Evolutionary conservation across 2,329 filamentous ascomycete genomes (phyloP).

Genomic region (Emmonsia crescens): DNA sequence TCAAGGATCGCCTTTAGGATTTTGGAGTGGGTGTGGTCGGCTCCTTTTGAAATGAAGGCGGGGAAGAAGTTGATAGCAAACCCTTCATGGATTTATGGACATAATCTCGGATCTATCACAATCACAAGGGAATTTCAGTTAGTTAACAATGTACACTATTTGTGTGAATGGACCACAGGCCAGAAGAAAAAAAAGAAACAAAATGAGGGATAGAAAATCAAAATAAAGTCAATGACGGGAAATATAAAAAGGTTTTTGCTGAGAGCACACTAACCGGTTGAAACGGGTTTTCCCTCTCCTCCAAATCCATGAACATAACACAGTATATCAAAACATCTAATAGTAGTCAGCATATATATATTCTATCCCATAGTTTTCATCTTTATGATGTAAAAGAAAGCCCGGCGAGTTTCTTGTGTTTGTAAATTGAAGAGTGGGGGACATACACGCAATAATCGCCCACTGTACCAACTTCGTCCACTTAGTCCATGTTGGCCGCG

Average conservation of each 20-base stretch:
- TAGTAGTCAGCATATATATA: slow-evolving; percentile 8
- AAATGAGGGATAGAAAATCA: background rate
- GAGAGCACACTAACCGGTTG: slow-evolving; percentile 25
- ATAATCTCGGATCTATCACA: slow-evolving; percentile 2
- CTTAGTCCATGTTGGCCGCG: slow-evolving; percentile 48
- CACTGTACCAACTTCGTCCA: slow-evolving; percentile 48
- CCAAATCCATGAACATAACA: slow-evolving; percentile 36
- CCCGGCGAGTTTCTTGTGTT: background rate
- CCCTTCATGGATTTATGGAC: background rate
- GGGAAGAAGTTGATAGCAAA: background rate
- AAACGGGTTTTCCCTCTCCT: slow-evolving; percentile 30
- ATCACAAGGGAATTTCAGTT: background rate
- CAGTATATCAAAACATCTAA: slow-evolving; percentile 34
- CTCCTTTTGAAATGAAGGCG: background rate
- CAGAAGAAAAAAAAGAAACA: background rate
- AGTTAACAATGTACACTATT: background rate
- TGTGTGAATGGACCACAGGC: background rate
- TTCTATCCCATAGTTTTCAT: background rate
- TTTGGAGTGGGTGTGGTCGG: background rate
- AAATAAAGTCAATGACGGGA: background rate
- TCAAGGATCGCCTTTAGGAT: background rate
- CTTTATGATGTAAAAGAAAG: background rate
- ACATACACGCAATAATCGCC: slow-evolving; percentile 41
- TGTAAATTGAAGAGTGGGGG: background rate
- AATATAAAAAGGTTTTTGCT: too few species aligned